Base-by-base conservation (phyloP, 768 basidiomycete species). In the Leccinellum albellum region DNA sequence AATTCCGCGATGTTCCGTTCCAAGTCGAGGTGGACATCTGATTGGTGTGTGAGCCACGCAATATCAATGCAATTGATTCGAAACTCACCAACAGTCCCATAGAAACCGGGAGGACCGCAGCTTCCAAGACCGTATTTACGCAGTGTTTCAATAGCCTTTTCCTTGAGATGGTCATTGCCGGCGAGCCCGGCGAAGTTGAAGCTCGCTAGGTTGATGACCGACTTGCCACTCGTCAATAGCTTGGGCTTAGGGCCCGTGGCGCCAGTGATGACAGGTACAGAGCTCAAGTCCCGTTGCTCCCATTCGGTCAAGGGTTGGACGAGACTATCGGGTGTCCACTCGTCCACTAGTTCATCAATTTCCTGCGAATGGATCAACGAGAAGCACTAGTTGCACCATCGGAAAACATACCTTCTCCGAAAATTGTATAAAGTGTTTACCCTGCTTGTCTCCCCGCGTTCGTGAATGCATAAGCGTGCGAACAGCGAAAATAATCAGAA, bases 81-180 rank as follows among this genome's bases (percentile, higher is more conserved):
- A 33, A n/a, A 77, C 87, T 55, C 59, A 95, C 94, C 95, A 46
- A 97, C 79, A 2, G 91, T 96, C 14, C 96, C 96, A 70, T 98
- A 98, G 77, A 99, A 99, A 12, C 94, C 94, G 28, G 94, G 88
- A 37, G 97, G 97, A 2, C 96, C 96, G 67, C 97, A 99, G 60
- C 89, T 91, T 8, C 95, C 96, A 2, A 98, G 80, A 24, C 96
- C 97, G 62, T 97, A 98, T 69, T 89, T 88, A 49, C 86, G 79
- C 20, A 98, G 75, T 0, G 87, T 91, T 51, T 91, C 90, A 3
- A 96, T 79, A 4, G 94, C 92, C 15, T 83, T 82, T 53, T 92
- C 82, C 68, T 94, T 95, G 73, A 98, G 86, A 49, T 80, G 75
- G 61, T 97, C 94, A 63, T 93, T 93, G 17, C 89, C 90, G 23